Evolutionary conservation across 2,329 filamentous ascomycete species (phyloP), one percentile per base, ranked within the genome.

Genomic region (Parascedosporium putredinis): DNA sequence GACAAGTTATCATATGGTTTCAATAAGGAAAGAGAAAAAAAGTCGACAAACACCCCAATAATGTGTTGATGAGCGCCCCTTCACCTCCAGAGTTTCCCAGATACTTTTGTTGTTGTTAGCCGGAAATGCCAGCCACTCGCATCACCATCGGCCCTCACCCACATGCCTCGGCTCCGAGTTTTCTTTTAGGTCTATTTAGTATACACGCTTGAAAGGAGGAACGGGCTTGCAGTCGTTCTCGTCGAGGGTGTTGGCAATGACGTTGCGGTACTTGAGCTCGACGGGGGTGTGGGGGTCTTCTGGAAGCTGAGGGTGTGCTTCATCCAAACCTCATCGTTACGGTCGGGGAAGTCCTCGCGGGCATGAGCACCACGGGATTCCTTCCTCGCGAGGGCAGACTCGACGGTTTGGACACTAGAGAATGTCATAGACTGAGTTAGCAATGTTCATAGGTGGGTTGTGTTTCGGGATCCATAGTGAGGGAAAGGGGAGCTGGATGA

Each of bases 241-340:
- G 62, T 97, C 93, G 58, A 98, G 75, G 23, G 93, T 97, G 55
- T 79, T 83, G 58, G 76, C 77, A 55, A 86, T 84, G 54, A 98
- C 93, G 56, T 76, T 75, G 68, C 93, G 81, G 79, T 97, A 97
- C 55, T 80, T 75, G 55, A 97, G 75, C 54, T 97, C 85, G 50
- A 93, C 81, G 72, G 88, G 81, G 64, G 85, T 86, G 62, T 97
- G 91, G 29, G 90, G 87, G 83, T 67, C 84, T 88, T 94, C 78
- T 98, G 93, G 85, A 85, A 98, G 57, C 84, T 88, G 54, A 98
- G 79, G 43, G 88, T 95, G 79, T 98, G 93, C 84, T 97, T 97
- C 91, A 96, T 96, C 91, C 91, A 97, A 69, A 94, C 85, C 69
- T 83, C 77, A 65, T 98, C 93, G 64, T 97, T 88, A 74, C 93